These are phyloP conservation scores for Magnolia officinalis DNA, from an alignment of 164 flowering plant species.

Conservation along the genomic window DNA sequence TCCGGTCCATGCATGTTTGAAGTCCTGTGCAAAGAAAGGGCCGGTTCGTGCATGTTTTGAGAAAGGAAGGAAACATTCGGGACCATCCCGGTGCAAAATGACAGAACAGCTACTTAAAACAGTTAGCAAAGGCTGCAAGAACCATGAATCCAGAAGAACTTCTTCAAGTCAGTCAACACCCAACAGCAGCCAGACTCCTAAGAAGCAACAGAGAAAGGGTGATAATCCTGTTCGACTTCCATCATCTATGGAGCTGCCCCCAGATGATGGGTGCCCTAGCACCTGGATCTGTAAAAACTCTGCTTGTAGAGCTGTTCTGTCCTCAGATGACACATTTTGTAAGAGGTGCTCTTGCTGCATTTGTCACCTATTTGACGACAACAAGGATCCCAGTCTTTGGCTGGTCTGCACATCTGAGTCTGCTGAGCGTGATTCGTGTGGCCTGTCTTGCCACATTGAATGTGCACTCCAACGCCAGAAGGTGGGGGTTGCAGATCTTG, in stretches of 20 bases:
- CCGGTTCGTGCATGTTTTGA: constrained; percentile 38
- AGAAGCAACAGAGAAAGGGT: constrained; percentile 71
- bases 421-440: constrained; percentile 67
- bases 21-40: constrained; percentile 51
- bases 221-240: constrained; percentile 62
- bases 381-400: constrained; percentile 99
- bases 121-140: constrained; percentile 48
- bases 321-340: constrained; percentile 87
- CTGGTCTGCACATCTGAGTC: constrained; percentile 80
- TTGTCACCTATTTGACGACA: constrained; percentile 94
- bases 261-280: constrained; percentile 42
- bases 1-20: constrained; percentile 36
- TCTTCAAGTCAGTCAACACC: constrained; percentile 21
- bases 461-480: constrained; percentile 84
- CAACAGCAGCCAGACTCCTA: constrained; percentile 34
- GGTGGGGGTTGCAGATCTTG: constrained; percentile 89
- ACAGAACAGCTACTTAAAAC: constrained; percentile 42
- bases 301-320: constrained; percentile 77
- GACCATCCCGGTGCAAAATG: constrained; percentile 46
- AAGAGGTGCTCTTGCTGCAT: constrained; percentile 98
- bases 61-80: constrained; percentile 46
- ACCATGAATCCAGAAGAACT: constrained; percentile 52
- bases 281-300: constrained; percentile 92
- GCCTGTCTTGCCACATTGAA: constrained; percentile 91
- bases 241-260: constrained; percentile 37